Base-by-base conservation (phyloP, 148 eudicot genomes). In the Silene latifolia region DNA sequence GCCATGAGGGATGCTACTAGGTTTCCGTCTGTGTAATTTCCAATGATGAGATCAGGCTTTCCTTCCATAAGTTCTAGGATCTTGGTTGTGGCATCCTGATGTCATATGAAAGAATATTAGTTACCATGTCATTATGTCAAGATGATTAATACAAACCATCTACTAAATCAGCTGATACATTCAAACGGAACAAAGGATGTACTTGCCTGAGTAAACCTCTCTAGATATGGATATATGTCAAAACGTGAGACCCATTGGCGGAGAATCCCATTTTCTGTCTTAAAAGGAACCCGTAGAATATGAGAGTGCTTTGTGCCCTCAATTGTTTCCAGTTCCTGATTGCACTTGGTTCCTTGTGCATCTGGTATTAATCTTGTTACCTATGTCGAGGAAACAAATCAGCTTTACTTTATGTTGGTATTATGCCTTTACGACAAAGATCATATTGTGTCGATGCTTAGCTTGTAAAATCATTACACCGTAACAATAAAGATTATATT, bases 11-110 rank as follows among this genome's bases (percentile, higher is more conserved):
- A 84, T 42, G 98, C 98, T 57, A 94, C 97, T 72, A 94, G 78
- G 76, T 94, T 94, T 56, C 97, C 98, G 71, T 94, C 98, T 11
- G 97, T 94, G 72, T 94, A 94, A 81, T 94, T 94, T 60, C 98
- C 98, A 63, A 94, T 82, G n/a, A 94, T 84, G 18, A 94, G 89
- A 78, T 92, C 95, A 7, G 98, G 98, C 76, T 92, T 94, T 73
- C 88, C 92, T 68, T 88, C 97, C 93, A 94, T 88, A 57, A 87
- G 70, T 74, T 90, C 88, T 20, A 88, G 71, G 73, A 92, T 79
- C 85, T 87, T 87, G 20, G 82, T 80, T 13, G 90, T 78, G 65
- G 96, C 97, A 75, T 94, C 98, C 98, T 94, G 77, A 60, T 76
- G 69, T 72, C 74, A 72, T 20, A 69, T 72, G 60, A 46, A 80